Base-by-base conservation (phyloP, 129 eudicot genomes). In the Flaveria brownii region DNA sequence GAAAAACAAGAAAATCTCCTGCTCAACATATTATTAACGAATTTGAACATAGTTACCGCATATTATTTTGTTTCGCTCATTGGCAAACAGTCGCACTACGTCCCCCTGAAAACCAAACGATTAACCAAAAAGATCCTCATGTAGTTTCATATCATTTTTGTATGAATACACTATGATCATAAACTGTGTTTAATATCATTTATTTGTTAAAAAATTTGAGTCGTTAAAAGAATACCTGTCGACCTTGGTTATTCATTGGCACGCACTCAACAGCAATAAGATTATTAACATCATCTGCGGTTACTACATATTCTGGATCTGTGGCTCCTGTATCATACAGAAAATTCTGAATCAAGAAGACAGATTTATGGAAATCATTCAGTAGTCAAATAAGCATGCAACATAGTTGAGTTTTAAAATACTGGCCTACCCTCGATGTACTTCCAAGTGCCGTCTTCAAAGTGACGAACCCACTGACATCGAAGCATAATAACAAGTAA, bases 261-360 rank as follows among this genome's bases (percentile, higher is more conserved):
- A 94, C 83, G 86, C 96, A 91, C 78, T 94, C 98, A 56, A 94
- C 93, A 78, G 96, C 97, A 72, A 94, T 86, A 79, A 82, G 80
- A 78, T 89, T 91, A 84, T 91, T 93, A 25, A 94, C 92, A 85
- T 94, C 98, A 86, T 94, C 98, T 73, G 96, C 98, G 45, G 97
- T 94, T 61, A 94, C 88, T 42, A 87, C 81, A 83, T 94, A 94
- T 74, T 94, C 98, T 12, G 98, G 98, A 81, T 86, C 81, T 33
- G 93, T 91, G 70, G 97, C 98, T 68, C 97, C 98, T 94, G 86
- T 74, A 64, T 55, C 18, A 54, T 55, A 18, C 20, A 20, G 42
- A 73, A 73, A 36, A 33, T 30, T 28, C 26, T 51, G 25, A 26
- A 33, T 54, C 12, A 73, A 56, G 36, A 73, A 18, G 41, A 16